Evolutionary conservation across 306 rosid genomes (phyloP).

Genomic region (Cicer arietinum): DNA sequence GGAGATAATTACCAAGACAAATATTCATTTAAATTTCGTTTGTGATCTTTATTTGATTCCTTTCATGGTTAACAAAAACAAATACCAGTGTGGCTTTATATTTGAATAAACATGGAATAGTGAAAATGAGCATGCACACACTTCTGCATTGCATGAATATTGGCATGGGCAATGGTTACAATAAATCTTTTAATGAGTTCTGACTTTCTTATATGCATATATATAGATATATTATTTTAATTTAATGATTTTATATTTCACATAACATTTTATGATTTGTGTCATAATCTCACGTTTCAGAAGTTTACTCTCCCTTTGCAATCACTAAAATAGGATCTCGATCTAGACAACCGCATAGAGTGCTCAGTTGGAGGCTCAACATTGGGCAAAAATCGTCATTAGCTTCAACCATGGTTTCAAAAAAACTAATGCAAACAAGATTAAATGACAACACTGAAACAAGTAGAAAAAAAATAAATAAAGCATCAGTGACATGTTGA

Average conservation of each 20-base stretch:
- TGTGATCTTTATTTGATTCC: not conserved
- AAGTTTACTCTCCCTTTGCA: too few species aligned
- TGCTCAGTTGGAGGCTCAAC: not conserved
- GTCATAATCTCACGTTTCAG: not conserved
- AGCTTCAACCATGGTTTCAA: constrained; percentile 18
- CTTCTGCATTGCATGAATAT: not conserved
- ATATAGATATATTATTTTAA: too few species aligned
- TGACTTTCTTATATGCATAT: too few species aligned
- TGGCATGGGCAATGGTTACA: not conserved
- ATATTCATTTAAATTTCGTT: not conserved
- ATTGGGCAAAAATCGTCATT: not conserved
- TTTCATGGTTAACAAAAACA: not conserved
- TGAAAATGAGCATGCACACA: not conserved
- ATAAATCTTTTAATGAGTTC: too few species aligned
- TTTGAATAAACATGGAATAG: not conserved
- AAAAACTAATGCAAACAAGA: not conserved
- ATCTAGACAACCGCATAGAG: not conserved
- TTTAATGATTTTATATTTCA: too few species aligned
- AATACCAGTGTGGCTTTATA: not conserved
- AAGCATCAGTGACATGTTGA: not conserved
- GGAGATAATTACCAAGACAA: too few species aligned
- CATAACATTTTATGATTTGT: too few species aligned
- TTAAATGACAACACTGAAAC: constrained; percentile 19
- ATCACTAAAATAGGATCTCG: not conserved
- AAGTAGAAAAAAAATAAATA: not conserved